Evolutionary conservation across 1,284 basidiomycete genomes (phyloP), one percentile per base, ranked within the genome.

Genomic region (Schizopora paradoxa): DNA sequence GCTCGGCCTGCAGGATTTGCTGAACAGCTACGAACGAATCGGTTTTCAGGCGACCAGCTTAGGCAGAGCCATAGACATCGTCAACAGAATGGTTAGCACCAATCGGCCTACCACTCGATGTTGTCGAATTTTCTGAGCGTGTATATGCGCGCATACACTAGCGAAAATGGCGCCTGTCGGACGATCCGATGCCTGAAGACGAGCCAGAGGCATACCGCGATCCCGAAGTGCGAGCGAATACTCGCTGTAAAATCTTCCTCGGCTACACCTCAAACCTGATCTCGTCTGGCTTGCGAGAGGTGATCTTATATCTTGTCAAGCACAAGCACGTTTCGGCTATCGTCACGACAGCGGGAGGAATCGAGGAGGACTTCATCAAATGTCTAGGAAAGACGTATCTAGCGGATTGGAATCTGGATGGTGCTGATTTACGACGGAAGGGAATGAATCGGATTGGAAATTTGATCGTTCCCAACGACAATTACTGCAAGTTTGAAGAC

Each of bases 381-480:
- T 99, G 96, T 62, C 77, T 99, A 5, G 95, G 92, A 7, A 83
- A 88, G 59, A 99, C 96, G 0, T 97, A 95, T 57, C 75, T 99
- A 23, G 93, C 91, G 18, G 92, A 92, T 56, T 99, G 96, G 66
- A 80, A 89, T 59, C 75, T 98, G 38, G 87, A 93, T 56, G 96
- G 96, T 6, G 89, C 92, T 0, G 82, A 85, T 48, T 68, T 99
- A 34, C 79, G 96, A 36, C 82, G 75, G 60, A 79, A 79, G 53
- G 96, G 96, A 16, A 82, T 99, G 73, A 99, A 99, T 60, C 81
- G 96, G 23, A 95, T 99, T 54, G 96, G 96, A n/a, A 99, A 99
- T 60, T 76, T 99, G 32, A 71, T 99, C 45, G 85, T 99, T 1
- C 96, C 96, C 10, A 99, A 99, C 62, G 93, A 97, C 58, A 99